These are phyloP conservation scores for Colletotrichum coccodes DNA, from an alignment of 2,329 filamentous ascomycete genomes.

Conservation along the genomic window DNA sequence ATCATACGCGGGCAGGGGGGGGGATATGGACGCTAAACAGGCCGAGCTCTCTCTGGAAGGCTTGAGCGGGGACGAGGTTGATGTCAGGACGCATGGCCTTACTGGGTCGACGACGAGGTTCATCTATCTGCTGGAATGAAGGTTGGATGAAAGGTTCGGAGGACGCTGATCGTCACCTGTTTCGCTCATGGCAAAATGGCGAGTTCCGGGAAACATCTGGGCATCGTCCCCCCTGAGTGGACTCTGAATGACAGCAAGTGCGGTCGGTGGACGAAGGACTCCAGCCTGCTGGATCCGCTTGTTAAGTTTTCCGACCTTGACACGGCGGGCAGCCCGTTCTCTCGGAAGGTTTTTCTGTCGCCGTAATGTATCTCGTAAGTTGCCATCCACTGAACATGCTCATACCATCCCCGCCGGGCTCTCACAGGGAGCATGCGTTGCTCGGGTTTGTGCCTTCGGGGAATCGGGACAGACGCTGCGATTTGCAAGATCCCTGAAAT, in stretches of 20 bases:
- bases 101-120: background rate
- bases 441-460: slow-evolving; percentile 21
- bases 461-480: slow-evolving; percentile 28
- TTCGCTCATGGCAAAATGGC: background rate
- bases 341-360: slow-evolving; percentile 16
- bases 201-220: slow-evolving; percentile 5
- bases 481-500: slow-evolving; percentile 34
- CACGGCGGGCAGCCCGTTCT: background rate
- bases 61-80: background rate
- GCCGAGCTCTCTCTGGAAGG: slow-evolving; percentile 6
- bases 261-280: slow-evolving; percentile 17
- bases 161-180: slow-evolving; percentile 30
- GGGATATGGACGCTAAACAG: slow-evolving; percentile 3
- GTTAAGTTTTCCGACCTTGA: background rate
- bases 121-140: slow-evolving; percentile 28
- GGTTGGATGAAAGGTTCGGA: slow-evolving; percentile 15
- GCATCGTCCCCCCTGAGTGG: slow-evolving; percentile 9
- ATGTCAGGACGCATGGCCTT: slow-evolving; percentile 11
- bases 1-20: background rate
- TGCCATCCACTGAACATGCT: slow-evolving; percentile 9
- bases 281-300: slow-evolving; percentile 12
- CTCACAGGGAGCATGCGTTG: background rate
- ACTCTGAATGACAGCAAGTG: slow-evolving; percentile 20
- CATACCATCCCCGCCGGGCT: background rate
- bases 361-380: background rate